Base-by-base conservation (phyloP, 495 filamentous ascomycete genomes). In the Trichoderma reesei region DNA sequence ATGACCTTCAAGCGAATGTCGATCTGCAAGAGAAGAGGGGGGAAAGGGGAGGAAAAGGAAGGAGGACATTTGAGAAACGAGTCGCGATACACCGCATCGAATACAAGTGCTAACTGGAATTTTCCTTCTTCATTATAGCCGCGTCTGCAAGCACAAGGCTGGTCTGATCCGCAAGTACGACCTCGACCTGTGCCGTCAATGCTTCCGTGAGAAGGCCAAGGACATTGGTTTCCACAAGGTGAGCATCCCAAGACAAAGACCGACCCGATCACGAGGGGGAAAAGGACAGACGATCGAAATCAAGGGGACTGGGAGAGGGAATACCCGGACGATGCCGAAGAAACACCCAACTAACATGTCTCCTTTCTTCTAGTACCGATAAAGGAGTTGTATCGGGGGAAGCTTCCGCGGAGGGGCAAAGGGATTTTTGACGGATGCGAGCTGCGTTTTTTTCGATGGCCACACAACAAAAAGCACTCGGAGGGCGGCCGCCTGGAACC, bases 221-320 rank as follows among this genome's bases (percentile, higher is more conserved):
- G 93, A 97, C 78, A 96, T 98, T 79, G 94, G 94, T 72, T 98
- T 98, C 85, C 82, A 87, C 81, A 98, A 98, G 92, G 93, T 93
- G 83, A 78, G 61, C 60, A 39, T 18, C 36, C 16, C 4, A 2
- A 38, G 3, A 42, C 34, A 9, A 26, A 26, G 26, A 61, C 36
- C 36, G 51, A 56, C 3, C 33, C 3, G 51, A 56, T 8, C 1
- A 31, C 5, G 26, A 34, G 14, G 51, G 26, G 26, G 7, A 26
- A 26, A 3, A 34, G 33, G 51, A 34, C 6, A 26, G 26, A 26
- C 26, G 26, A 26, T 26, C 26, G 26, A 26, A 26, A 26, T 26
- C 16, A n/a, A 48, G 9, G 11, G 20, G 1, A 56, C 5, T 56
- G 11, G 31, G 11, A 39, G 6, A 41, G 0, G 11, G 59, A 39